A percentile compares a stretch with the other conserved stretches of the same genome.
These are phyloP conservation scores for Fonsecaea nubica DNA, from an alignment of 2,329 filamentous ascomycete genomes.

Conservation along the genomic window DNA sequence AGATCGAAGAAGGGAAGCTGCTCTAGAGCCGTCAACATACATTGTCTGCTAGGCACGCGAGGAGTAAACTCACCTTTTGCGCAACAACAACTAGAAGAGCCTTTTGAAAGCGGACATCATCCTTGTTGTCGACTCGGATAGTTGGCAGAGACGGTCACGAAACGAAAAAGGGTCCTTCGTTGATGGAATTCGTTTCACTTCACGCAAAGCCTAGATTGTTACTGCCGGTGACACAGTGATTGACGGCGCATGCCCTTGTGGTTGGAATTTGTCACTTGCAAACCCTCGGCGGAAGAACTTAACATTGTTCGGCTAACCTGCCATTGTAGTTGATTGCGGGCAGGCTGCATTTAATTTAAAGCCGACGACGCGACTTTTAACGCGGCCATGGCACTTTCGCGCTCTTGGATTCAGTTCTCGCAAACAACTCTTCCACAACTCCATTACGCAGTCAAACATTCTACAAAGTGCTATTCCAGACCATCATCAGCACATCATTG, in stretches of 20 bases:
- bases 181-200: background rate
- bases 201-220: background rate
- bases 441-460: background rate
- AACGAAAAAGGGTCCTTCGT: background rate
- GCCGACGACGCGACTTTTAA: background rate
- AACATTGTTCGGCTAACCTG: background rate
- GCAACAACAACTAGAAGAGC: conserved; percentile 1
- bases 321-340: background rate
- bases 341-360: background rate
- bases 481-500: background rate
- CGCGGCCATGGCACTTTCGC: background rate
- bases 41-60: background rate
- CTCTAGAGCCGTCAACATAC: conserved; percentile 19
- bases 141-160: background rate
- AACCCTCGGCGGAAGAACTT: background rate
- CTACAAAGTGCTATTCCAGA: background rate
- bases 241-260: background rate
- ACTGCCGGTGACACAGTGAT: background rate
- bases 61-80: conserved; percentile 2
- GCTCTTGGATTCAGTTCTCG: background rate
- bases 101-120: background rate
- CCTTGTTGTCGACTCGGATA: background rate
- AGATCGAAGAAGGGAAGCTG: conserved; percentile 1
- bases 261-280: conserved; percentile 2
- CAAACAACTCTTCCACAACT: background rate